Conservation (phyloP, 257 asterid species). For the Thymus mandschuricus region DNA sequence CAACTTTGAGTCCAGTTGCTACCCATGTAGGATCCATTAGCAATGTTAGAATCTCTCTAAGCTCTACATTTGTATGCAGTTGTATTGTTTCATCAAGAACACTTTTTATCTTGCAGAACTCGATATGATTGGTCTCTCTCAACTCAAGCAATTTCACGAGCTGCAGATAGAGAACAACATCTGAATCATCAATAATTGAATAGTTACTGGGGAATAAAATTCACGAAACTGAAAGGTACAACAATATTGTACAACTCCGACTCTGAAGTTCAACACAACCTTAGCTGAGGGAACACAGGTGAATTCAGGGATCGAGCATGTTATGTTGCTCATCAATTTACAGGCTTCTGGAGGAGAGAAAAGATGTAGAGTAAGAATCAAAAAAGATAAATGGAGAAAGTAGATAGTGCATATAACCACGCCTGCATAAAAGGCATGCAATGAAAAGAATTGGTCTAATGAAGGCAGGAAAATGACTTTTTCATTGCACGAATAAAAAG, state of each 20-base stretch:
- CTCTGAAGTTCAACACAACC: slow-evolving; percentile 45
- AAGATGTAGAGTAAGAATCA: slow-evolving; percentile 10
- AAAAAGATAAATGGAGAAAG: slow-evolving; percentile 1
- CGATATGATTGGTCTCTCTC: slow-evolving; percentile 94
- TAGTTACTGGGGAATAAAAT: not conserved
- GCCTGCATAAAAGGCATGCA: not conserved
- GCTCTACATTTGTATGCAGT: slow-evolving; percentile 62
- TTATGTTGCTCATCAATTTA: slow-evolving; percentile 80
- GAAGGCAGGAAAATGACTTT: not conserved
- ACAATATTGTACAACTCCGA: slow-evolving; percentile 8
- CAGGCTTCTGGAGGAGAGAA: slow-evolving; percentile 70
- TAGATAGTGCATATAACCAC: slow-evolving; percentile 1
- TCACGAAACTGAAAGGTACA: not conserved
- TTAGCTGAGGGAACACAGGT: slow-evolving; percentile 89
- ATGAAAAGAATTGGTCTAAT: not conserved
- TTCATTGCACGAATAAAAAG: slow-evolving; percentile 18
- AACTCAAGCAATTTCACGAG: slow-evolving; percentile 94
- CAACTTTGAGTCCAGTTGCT: slow-evolving; percentile 89
- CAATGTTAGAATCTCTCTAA: slow-evolving; percentile 57
- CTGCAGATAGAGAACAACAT: slow-evolving; percentile 48
- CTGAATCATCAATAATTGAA: slow-evolving; percentile 8
- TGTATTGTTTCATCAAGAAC: slow-evolving; percentile 76
- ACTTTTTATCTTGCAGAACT: slow-evolving; percentile 86
- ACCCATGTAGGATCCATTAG: slow-evolving; percentile 93
- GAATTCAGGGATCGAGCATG: slow-evolving; percentile 96